These are phyloP conservation scores for Microcera coccophila DNA, from an alignment of 2,329 filamentous ascomycete genomes.

Conservation along the genomic window DNA sequence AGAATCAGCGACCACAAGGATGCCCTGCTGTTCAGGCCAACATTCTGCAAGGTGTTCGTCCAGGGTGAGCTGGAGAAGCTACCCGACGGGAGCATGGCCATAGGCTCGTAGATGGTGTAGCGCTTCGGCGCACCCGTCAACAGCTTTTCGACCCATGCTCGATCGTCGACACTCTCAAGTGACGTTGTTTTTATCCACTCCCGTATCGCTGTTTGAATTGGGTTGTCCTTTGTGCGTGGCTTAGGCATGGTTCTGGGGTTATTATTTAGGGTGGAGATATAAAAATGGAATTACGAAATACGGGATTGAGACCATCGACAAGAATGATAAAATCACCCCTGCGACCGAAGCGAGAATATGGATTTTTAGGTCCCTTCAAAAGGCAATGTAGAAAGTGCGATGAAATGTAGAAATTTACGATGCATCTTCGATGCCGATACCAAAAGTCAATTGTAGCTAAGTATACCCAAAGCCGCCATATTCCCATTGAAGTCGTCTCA, in stretches of 20 bases:
- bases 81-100: conserved; percentile 57
- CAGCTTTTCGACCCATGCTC: conserved; percentile 28
- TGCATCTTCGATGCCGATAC: neutral
- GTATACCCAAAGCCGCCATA: conserved; percentile 26
- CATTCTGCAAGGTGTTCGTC: conserved; percentile 33
- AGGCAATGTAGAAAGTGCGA: too few relatives aligned
- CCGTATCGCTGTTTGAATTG: conserved; percentile 31
- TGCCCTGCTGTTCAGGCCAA: conserved; percentile 18
- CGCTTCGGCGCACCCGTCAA: conserved; percentile 48
- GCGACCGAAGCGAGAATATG: too few relatives aligned
- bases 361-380: too few relatives aligned
- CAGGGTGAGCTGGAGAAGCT: conserved; percentile 48
- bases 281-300: too few relatives aligned
- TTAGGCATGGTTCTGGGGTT: conserved; percentile 25
- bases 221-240: conserved; percentile 22
- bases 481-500: conserved; percentile 29
- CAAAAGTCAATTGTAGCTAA: conserved; percentile 16
- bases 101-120: conserved; percentile 58
- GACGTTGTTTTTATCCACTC: conserved; percentile 25
- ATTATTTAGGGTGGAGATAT: too few relatives aligned
- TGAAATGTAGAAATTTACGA: too few relatives aligned
- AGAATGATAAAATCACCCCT: too few relatives aligned
- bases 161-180: conserved; percentile 1
- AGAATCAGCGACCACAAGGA: conserved; percentile 51
- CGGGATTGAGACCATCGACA: too few relatives aligned